Evolutionary conservation across 169 alveolate species (phyloP), one percentile per base, ranked within the genome.

Genomic region (Plasmodium gaboni): DNA sequence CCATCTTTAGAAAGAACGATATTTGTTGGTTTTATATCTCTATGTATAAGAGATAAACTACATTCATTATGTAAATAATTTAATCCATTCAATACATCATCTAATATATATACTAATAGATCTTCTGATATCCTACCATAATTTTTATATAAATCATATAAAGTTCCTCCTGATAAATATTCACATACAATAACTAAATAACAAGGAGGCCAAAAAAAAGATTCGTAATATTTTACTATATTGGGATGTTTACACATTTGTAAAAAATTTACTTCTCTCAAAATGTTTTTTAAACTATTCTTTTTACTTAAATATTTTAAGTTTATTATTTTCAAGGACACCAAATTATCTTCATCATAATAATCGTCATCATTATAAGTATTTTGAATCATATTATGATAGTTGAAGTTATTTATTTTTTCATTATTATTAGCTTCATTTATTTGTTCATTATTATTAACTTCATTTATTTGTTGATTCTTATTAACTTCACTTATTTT

Each of bases 131-230:
- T 61, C 7, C 64, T 71, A 22, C 87, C 86, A 61, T 68, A 61
- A 2, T 61, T 83, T 72, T 72, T 83, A 63, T 83, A 83, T 26
- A 83, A 73, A 59, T 89, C 80, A 44, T 67, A 57, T 17, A 76
- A 51, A 9, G 86, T 64, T 19, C 83, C 83, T 4, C 88, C 88
- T 69, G 78, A 67, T 19, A 89, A 44, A 60, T 46, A 89, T 28
- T 89, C 93, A 72, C 92, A 73, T 10, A 89, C 91, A 38, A 89
- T 89, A 51, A 72, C 59, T 51, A 89, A 69, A 59, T 89, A 80
- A 5, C 74, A 74, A 28, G 88, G 88, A 13, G 88, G 92, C 88
- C 74, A 69, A 59, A 89, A 72, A 73, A 80, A 88, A 32, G 93
- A 59, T 64, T 88, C 93, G 10, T 78, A 83, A 73, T 71, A 89